phyloP scores from a whole-genome alignment of 1,139 yeast species.

The Kurtzmaniella quercitrusa region DNA sequence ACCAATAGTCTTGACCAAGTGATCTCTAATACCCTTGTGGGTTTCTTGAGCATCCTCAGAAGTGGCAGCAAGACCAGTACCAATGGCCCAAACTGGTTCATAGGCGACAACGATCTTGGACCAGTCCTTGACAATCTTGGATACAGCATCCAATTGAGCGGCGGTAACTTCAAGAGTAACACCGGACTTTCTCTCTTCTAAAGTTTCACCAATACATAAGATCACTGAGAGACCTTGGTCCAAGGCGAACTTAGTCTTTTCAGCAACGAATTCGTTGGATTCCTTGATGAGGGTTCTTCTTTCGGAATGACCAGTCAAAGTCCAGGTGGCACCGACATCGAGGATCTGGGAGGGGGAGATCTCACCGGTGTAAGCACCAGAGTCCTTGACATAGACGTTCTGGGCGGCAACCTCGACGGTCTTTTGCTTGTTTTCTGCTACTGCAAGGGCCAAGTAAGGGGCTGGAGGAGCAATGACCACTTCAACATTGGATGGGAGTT shows the following conservation, averaged over 20 bases:
- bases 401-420: slow-evolving; percentile 85
- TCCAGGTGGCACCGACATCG: slow-evolving; percentile 94
- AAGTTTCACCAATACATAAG: slow-evolving; percentile 95
- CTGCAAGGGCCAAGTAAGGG: slow-evolving; percentile 80
- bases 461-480: slow-evolving; percentile 97
- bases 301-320: slow-evolving; percentile 96
- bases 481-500: slow-evolving; percentile 71
- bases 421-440: slow-evolving; percentile 60
- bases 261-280: slow-evolving; percentile 86
- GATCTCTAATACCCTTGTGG: slow-evolving; percentile 84
- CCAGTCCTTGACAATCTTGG: slow-evolving; percentile 87
- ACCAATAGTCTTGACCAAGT: slow-evolving; percentile 75
- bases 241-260: slow-evolving; percentile 90
- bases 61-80: slow-evolving; percentile 99
- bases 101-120: slow-evolving; percentile 89
- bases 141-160: slow-evolving; percentile 87
- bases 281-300: slow-evolving; percentile 94
- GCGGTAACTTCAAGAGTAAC: slow-evolving; percentile 82
- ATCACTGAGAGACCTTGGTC: slow-evolving; percentile 86
- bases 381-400: slow-evolving; percentile 79
- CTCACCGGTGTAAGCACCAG: slow-evolving; percentile 99
- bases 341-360: slow-evolving; percentile 82
- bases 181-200: slow-evolving; percentile 90
- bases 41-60: slow-evolving; percentile 96
- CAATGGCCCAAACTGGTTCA: slow-evolving; percentile 99